phyloP scores from a whole-genome alignment of 805 yeast genomes.

The Diddensiella transvaalensis region DNA sequence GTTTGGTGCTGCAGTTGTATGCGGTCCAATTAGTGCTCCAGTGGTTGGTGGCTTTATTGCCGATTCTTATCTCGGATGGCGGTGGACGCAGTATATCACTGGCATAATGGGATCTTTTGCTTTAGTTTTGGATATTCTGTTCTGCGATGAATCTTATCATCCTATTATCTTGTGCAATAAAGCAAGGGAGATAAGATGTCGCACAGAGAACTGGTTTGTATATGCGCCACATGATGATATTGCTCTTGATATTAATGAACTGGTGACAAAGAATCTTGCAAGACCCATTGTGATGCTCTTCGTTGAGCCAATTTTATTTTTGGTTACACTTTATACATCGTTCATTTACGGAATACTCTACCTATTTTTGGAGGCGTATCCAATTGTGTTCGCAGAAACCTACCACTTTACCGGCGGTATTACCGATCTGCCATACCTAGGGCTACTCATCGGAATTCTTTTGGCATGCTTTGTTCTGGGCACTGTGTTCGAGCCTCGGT shows the following conservation, averaged over 20 bases:
- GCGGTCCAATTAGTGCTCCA: slow-evolving; percentile 75
- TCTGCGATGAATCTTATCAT: slow-evolving; percentile 58
- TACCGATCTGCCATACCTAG: slow-evolving; percentile 74
- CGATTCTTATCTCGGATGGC: slow-evolving; percentile 65
- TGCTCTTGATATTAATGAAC: slow-evolving; percentile 50
- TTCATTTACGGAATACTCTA: slow-evolving; percentile 78
- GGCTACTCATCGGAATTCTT: slow-evolving; percentile 66
- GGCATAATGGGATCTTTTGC: slow-evolving; percentile 55
- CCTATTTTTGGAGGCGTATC: slow-evolving; percentile 67
- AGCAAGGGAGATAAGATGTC: slow-evolving; percentile 57
- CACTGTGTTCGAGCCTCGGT: slow-evolving; percentile 50
- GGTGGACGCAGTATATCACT: slow-evolving; percentile 72
- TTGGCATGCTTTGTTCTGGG: slow-evolving; percentile 54
- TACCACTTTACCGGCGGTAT: slow-evolving; percentile 58
- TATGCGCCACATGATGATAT: slow-evolving; percentile 70
- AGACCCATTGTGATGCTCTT: slow-evolving; percentile 66
- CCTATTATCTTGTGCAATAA: slow-evolving; percentile 60
- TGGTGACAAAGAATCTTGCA: slow-evolving; percentile 55
- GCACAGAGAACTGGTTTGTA: slow-evolving; percentile 77
- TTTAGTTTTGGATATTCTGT: slow-evolving; percentile 34
- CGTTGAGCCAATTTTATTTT: slow-evolving; percentile 65
- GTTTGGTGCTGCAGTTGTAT: slow-evolving; percentile 63
- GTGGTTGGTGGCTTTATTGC: slow-evolving; percentile 61
- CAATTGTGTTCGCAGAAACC: slow-evolving; percentile 59
- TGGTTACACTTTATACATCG: slow-evolving; percentile 65